A percentile compares a stretch with the other conserved stretches of the same genome.
Conservation (phyloP, 2,329 filamentous ascomycete genomes). For the Colletotrichum truncatum region DNA sequence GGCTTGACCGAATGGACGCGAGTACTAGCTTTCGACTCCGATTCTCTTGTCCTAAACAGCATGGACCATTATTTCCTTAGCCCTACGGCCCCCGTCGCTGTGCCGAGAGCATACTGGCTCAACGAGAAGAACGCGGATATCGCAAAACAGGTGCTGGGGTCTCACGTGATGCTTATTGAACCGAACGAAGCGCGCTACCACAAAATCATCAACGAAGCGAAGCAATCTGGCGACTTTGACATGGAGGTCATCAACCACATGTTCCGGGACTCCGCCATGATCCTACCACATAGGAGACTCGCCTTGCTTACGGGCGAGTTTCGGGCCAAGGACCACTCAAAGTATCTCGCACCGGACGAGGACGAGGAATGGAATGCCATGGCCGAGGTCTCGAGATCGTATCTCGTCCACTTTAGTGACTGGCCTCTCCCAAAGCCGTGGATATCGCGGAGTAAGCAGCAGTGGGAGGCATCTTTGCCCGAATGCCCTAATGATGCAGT, state of each 20-base stretch:
- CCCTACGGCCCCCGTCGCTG: constrained; percentile 67
- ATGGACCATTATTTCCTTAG: constrained; percentile 79
- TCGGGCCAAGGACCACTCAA: constrained; percentile 53
- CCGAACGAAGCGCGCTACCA: constrained; percentile 43
- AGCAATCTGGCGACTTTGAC: constrained; percentile 58
- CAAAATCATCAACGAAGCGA: constrained; percentile 51
- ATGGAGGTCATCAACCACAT: constrained; percentile 75
- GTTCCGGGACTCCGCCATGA: constrained; percentile 64
- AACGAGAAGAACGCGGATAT: constrained; percentile 41
- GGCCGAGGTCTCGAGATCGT: constrained; percentile 64
- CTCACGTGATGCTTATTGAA: constrained; percentile 66
- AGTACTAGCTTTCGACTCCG: constrained; percentile 65
- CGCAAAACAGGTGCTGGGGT: constrained; percentile 51
- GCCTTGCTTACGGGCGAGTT: constrained; percentile 71
- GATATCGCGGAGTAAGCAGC: constrained; percentile 26
- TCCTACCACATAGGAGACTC: constrained; percentile 72
- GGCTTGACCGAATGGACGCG: constrained; percentile 67
- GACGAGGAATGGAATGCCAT: constrained; percentile 67
- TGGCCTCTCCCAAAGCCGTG: constrained; percentile 74
- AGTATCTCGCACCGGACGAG: constrained; percentile 56
- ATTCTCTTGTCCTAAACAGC: constrained; percentile 67
- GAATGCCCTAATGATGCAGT: neutral
- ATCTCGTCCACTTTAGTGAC: constrained; percentile 76
- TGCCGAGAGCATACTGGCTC: constrained; percentile 78
- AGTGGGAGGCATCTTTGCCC: neutral